Conservation (phyloP, 2,329 filamentous ascomycete species). For the Didymella pinodella region DNA sequence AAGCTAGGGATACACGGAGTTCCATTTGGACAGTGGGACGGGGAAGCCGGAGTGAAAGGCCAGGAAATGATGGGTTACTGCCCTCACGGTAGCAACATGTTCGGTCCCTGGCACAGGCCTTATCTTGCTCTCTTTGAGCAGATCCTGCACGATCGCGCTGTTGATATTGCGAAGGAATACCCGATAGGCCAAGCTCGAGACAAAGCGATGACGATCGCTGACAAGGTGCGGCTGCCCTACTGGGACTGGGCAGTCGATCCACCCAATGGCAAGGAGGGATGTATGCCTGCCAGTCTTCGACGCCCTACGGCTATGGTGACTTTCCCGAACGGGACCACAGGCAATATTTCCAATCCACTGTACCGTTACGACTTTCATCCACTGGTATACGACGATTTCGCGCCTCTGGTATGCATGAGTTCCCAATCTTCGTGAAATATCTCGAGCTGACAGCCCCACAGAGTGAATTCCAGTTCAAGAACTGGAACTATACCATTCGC, state of each 20-base stretch:
- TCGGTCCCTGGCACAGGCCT: slow-evolving; percentile 44
- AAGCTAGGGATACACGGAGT: slow-evolving; percentile 42
- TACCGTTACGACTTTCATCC: slow-evolving; percentile 45
- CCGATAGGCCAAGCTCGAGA: slow-evolving; percentile 33
- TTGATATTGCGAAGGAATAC: slow-evolving; percentile 42
- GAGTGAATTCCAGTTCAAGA: slow-evolving; percentile 43
- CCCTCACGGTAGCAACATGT: slow-evolving; percentile 42
- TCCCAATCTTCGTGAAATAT: not conserved
- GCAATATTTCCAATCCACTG: slow-evolving; percentile 39
- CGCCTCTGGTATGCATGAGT: slow-evolving; percentile 32
- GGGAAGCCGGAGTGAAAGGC: slow-evolving; percentile 32
- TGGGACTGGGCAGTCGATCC: slow-evolving; percentile 48
- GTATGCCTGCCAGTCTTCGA: slow-evolving; percentile 38
- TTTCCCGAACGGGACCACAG: slow-evolving; percentile 38
- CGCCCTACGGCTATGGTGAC: slow-evolving; percentile 30
- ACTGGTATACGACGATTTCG: slow-evolving; percentile 38
- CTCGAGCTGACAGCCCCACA: slow-evolving; percentile 9
- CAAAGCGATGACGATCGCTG: slow-evolving; percentile 34
- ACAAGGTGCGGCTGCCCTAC: slow-evolving; percentile 44
- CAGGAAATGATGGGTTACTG: slow-evolving; percentile 41
- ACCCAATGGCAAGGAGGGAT: slow-evolving; percentile 31
- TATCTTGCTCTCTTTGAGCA: slow-evolving; percentile 47
- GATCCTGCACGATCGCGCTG: slow-evolving; percentile 40
- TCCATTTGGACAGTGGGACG: slow-evolving; percentile 42
- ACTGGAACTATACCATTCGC: slow-evolving; percentile 45